These are phyloP conservation scores for Tuber calosporum DNA, from an alignment of 495 filamentous ascomycete genomes.

Conservation along the genomic window DNA sequence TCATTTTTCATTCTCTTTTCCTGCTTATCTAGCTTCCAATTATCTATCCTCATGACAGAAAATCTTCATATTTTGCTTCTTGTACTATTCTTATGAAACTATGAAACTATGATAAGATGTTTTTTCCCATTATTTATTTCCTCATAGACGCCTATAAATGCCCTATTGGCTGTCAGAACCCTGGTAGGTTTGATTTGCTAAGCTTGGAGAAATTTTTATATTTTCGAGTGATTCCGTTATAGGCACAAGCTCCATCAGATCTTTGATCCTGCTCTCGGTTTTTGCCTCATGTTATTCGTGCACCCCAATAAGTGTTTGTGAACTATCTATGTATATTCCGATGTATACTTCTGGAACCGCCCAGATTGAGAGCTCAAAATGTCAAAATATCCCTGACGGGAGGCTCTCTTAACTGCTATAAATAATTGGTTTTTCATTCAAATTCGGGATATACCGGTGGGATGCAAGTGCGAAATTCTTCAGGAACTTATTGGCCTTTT, in stretches of 20 bases:
- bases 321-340: not conserved
- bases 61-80: conserved; percentile 3
- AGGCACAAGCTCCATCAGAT: not conserved
- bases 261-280: not conserved
- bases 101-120: not conserved
- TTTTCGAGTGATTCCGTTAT: conserved; percentile 24
- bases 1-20: not conserved
- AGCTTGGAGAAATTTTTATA: not conserved
- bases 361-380: not conserved
- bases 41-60: not conserved
- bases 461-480: not conserved
- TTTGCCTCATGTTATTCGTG: not conserved
- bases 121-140: not conserved
- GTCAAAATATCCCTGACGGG: not conserved
- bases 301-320: not conserved
- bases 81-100: not conserved
- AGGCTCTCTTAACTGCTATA: not conserved
- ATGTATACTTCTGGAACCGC: not conserved
- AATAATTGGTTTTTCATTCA: not conserved
- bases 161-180: not conserved
- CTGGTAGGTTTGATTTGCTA: not conserved
- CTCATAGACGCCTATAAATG: conserved; percentile 9
- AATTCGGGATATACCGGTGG: not conserved
- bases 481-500: not conserved
- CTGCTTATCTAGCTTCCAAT: not conserved